These are phyloP conservation scores for Ceratorhiza oryzae-sativae DNA, from an alignment of 1,284 basidiomycete genomes.

Conservation along the genomic window DNA sequence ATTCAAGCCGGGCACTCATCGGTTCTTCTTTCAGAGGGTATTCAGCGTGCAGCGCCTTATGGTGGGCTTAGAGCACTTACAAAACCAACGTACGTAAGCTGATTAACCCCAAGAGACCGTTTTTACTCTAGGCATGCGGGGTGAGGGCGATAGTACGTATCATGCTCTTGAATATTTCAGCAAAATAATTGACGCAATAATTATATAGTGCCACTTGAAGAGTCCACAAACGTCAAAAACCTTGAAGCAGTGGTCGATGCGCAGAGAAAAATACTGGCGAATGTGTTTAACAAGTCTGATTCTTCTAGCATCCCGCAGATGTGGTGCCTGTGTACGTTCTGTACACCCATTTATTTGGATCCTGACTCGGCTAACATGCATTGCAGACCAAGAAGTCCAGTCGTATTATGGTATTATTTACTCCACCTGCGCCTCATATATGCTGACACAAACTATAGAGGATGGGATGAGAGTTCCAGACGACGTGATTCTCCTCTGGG, in stretches of 20 bases:
- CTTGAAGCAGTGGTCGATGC: constrained; percentile 65
- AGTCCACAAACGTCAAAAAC: constrained; percentile 59
- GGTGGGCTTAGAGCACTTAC: neutral
- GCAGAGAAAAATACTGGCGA: constrained; percentile 65
- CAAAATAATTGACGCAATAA: neutral
- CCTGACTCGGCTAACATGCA: constrained; percentile 43
- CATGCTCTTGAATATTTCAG: constrained; percentile 6
- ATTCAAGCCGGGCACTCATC: neutral
- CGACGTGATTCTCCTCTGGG: constrained; percentile 62
- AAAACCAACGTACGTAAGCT: neutral
- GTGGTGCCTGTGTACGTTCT: constrained; percentile 62
- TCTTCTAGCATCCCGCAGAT: constrained; percentile 65
- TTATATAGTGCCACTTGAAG: constrained; percentile 59
- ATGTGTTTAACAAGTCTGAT: constrained; percentile 61
- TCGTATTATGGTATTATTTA: constrained; percentile 59
- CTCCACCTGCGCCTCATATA: too few relatives aligned
- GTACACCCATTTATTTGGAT: neutral
- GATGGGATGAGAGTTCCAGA: constrained; percentile 46
- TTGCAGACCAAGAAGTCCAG: constrained; percentile 64
- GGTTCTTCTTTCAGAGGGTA: constrained; percentile 51
- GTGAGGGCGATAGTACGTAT: constrained; percentile 63
- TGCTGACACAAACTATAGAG: neutral
- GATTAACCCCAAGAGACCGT: constrained; percentile 56
- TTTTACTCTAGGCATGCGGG: constrained; percentile 71
- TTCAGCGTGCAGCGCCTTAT: constrained; percentile 61